Percentiles rank a stretch among this genome's conserved stretches.
Conservation (phyloP, 2,329 filamentous ascomycete species). For the Apiospora saccharicola region DNA sequence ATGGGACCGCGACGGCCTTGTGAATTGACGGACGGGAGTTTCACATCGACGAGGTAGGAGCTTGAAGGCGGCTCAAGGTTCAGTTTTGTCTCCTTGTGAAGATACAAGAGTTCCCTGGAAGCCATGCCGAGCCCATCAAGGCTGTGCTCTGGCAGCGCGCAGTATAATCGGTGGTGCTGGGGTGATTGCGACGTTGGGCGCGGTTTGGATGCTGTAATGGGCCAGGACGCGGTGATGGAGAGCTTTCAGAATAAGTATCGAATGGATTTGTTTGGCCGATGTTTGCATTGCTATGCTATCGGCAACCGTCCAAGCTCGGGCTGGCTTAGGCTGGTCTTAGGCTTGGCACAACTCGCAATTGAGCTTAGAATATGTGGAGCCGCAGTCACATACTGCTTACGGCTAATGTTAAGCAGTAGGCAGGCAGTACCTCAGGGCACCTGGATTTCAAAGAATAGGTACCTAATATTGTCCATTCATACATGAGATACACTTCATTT, state of each 20-base stretch:
- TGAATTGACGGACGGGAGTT: constrained; percentile 64
- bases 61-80: constrained; percentile 78
- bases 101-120: constrained; percentile 65
- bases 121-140: constrained; percentile 75
- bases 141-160: constrained; percentile 29
- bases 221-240: constrained; percentile 4
- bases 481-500: no score
- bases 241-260: constrained; percentile 15
- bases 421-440: no score
- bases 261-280: constrained; percentile 4
- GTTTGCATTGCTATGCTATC: constrained; percentile 14
- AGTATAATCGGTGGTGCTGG: constrained; percentile 8
- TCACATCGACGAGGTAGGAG: constrained; percentile 74
- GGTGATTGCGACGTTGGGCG: constrained; percentile 4
- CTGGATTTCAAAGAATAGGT: no score
- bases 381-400: not conserved
- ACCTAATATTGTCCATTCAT: no score
- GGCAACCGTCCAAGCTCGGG: not conserved
- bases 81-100: constrained; percentile 88
- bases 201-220: not conserved
- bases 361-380: not conserved
- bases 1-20: constrained; percentile 49
- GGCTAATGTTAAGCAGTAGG: no score
- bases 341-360: not conserved
- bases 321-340: not conserved